Percentiles rank a stretch among this genome's conserved stretches.
Conservation (phyloP, 495 filamentous ascomycete genomes). For the Ramalina peruviana region DNA sequence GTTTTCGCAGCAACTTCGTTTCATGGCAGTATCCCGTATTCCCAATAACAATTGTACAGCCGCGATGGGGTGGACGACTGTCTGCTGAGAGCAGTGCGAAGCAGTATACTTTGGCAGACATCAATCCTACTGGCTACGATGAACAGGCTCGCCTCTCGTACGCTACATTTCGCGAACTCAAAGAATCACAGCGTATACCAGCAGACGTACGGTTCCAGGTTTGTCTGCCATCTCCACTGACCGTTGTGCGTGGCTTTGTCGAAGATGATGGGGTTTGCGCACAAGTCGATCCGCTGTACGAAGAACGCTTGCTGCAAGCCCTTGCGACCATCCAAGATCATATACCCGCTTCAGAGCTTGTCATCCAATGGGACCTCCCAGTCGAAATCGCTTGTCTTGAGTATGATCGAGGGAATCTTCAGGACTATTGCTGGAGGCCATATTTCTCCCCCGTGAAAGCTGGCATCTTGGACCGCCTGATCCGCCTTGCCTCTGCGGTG, state of each 20-base stretch:
- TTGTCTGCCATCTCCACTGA: slow-evolving; percentile 20
- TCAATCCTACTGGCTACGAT: slow-evolving; percentile 23
- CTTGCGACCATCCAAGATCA: slow-evolving; percentile 20
- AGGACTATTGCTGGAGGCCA: slow-evolving; percentile 17
- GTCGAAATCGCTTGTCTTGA: slow-evolving; percentile 26
- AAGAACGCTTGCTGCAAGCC: slow-evolving; percentile 20
- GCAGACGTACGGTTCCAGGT: slow-evolving; percentile 25
- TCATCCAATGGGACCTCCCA: slow-evolving; percentile 31
- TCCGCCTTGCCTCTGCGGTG: slow-evolving; percentile 17
- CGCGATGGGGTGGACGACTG: not conserved
- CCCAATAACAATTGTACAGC: slow-evolving; percentile 2
- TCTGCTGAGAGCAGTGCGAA: not conserved
- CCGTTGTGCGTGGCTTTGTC: slow-evolving; percentile 10
- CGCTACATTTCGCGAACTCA: slow-evolving; percentile 19
- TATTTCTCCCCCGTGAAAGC: slow-evolving; percentile 23
- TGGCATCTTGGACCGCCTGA: slow-evolving; percentile 22
- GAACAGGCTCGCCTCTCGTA: slow-evolving; percentile 24
- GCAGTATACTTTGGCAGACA: slow-evolving; percentile 15
- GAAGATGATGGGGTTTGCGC: slow-evolving; percentile 2
- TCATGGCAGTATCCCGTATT: slow-evolving; percentile 21
- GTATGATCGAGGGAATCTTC: slow-evolving; percentile 3
- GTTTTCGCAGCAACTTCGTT: slow-evolving; percentile 23
- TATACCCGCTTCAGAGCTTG: slow-evolving; percentile 29
- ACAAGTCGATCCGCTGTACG: slow-evolving; percentile 28
- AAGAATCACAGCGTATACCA: slow-evolving; percentile 17